Evolutionary conservation across 225 moss, liverwort and hornwort species (phyloP), one percentile per base, ranked within the genome.

Genomic region (Anthoceros angustus): DNA sequence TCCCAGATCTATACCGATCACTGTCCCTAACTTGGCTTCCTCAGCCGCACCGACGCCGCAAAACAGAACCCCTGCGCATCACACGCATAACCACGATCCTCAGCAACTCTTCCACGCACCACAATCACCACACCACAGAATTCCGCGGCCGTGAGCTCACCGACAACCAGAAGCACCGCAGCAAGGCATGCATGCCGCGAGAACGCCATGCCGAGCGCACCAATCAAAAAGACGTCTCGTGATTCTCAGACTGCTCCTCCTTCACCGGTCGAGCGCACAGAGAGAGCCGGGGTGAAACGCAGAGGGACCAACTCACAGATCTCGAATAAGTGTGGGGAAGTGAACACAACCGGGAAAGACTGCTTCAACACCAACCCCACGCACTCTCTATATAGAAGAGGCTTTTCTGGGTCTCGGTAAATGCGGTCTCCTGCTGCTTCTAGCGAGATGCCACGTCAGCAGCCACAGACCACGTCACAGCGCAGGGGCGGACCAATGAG

Each of bases 1-100:
- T 2, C 82, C 82, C 43, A 82, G 64, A 76, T 79, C 82, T 38
- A 82, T 82, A 18, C 82, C 82, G 21, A 82, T 82, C 5, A 82
- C 82, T 0, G 82, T 82, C 50, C 79, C 82, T 67, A 83, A 70
- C 72, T 83, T 83, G 39, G 75, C 77, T 62, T 83, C 83, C 65
- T 83, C 82, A 7, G 80, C 65, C 7, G 83, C 77, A 40, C 42
- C 25, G 3, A 65, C 60, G 14, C 67, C 32, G 6, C 72, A 72
- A 8, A 61, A 69, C 5, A 69, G 18, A 8, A 81, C 66, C 20
- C 81, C 81, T 77, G 70, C 64, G 14, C 14, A 55, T 15, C 11
- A 55, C 23, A 20, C 18, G 55, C 55, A 55, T 3, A 20, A 15
- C 8, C 55, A 9, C 23, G 5, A 15, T 5, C 11, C 45, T 46